Evolutionary conservation across 495 filamentous ascomycete genomes (phyloP), one percentile per base, ranked within the genome.

Genomic region (Aspergillus heteromorphus): DNA sequence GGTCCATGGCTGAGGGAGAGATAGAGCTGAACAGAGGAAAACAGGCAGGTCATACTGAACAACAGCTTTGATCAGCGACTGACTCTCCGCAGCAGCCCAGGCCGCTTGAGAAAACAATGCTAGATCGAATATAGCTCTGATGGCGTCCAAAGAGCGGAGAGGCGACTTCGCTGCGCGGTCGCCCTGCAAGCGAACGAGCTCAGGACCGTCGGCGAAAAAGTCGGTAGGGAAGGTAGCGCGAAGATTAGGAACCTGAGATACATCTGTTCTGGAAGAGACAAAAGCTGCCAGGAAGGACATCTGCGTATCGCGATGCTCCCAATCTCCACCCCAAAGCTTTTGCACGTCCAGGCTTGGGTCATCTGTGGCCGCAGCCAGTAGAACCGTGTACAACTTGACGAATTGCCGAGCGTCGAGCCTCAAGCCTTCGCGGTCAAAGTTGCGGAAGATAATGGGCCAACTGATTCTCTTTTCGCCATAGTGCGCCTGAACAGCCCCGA

Each of bases 231-330:
- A 96, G 1, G 91, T 86, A 30, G 80, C 79, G 49, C 89, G 83
- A 18, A 97, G 79, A 20, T 86, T 81, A 4, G 89, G 91, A 47
- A 96, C 92, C 41, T 86, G 85, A 17, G 83, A 86, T 4, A 85
- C 85, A 69, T 97, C 91, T 10, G 95, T 75, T 48, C 90, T 81
- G 9, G 89, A 84, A 2, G 84, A 79, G 45, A 88, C 74, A 64
- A 88, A 97, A 7, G 91, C 89, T 53, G 84, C 85, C 36, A 97
- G 75, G 63, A 99, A 95, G 13, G 89, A 93, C 49, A 97, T 79
- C 54, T 97, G 95, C 0, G 95, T 88, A 42, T 91, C 82, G 17
- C 84, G 80, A 49, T 95, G 79, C 45, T 88, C 81, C 93, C 95
- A 97, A 42, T 84, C 78, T 30, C 91, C 92, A 54, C 91, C 90